Evolutionary conservation across 73 alveolate genomes (phyloP), one percentile per base, ranked within the genome.

Genomic region (Effrenium voratum): DNA sequence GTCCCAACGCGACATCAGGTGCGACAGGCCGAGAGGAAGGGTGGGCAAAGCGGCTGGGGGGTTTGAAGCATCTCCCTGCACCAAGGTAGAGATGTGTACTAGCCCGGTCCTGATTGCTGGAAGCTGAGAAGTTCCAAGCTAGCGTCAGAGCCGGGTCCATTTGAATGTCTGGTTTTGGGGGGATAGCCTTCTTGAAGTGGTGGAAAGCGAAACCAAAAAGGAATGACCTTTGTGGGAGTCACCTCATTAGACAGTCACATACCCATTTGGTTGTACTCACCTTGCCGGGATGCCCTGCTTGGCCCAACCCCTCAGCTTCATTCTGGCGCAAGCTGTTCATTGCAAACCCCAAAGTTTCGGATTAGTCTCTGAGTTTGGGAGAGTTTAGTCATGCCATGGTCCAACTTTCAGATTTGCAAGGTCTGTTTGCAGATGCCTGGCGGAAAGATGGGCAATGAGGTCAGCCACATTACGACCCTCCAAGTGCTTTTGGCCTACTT

Each of bases 391-490:
- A n/a, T n/a, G n/a, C n/a, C n/a, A n/a, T n/a, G n/a, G n/a, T n/a
- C n/a, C n/a, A n/a, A n/a, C n/a, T n/a, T n/a, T n/a, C n/a, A n/a
- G n/a, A n/a, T n/a, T n/a, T n/a, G n/a, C n/a, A n/a, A n/a, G n/a
- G n/a, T n/a, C n/a, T 55, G 10, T 10, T 55, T 55, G 68, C 22
- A 13, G 68, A 13, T 55, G 68, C 68, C 68, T 10, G 30, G 10
- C 30, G 10, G 10, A 13, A 22, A 13, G 10, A 22, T 55, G 30
- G 68, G 30, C 43, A 26, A 30, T 16, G 47, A 86, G 96, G 96
- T 88, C 52, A 88, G 96, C 50, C 96, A 88, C 96, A 88, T 88
- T 52, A 88, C 96, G 55, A 75, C 72, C n/a, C 79, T 88, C 49
- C 96, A 88, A 55, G 73, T 88, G 73, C 77, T 88, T n/a, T 52